Evolutionary conservation across 495 filamentous ascomycete species (phyloP).

Genomic region (Pyrenula massariospora): DNA sequence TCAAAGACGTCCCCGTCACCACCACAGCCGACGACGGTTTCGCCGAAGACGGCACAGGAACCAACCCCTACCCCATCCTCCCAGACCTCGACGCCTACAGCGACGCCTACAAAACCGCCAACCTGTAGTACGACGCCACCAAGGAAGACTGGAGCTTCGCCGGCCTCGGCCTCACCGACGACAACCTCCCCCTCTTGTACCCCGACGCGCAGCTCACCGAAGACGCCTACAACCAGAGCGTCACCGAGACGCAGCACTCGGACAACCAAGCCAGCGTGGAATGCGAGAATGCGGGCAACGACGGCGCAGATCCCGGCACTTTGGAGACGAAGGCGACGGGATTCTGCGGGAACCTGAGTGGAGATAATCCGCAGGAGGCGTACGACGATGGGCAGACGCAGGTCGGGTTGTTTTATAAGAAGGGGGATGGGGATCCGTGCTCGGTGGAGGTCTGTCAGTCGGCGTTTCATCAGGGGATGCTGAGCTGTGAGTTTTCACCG

Average conservation of each 20-base stretch:
- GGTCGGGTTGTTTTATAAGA: neutral
- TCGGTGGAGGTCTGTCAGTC: neutral
- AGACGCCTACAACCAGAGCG: constrained; percentile 7
- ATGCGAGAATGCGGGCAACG: neutral
- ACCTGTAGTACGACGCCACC: constrained; percentile 2
- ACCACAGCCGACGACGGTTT: neutral
- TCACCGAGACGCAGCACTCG: constrained; percentile 9
- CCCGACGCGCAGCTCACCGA: constrained; percentile 11
- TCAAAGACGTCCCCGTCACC: neutral
- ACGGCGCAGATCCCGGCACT: neutral
- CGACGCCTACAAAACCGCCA: neutral
- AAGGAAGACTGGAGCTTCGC: constrained; percentile 8
- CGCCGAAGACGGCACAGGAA: neutral
- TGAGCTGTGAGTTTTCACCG: neutral
- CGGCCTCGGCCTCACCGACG: constrained; percentile 9
- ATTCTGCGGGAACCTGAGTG: neutral
- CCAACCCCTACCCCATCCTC: neutral
- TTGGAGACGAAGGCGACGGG: neutral
- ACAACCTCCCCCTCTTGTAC: constrained; percentile 11
- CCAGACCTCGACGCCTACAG: neutral
- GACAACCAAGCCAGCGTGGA: constrained; percentile 1
- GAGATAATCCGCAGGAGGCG: neutral
- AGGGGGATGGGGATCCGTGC: neutral
- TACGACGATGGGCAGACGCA: neutral
- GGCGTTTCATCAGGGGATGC: neutral